Evolutionary conservation across 1,139 yeast species (phyloP).

Genomic region (Blastobotrys elegans): DNA sequence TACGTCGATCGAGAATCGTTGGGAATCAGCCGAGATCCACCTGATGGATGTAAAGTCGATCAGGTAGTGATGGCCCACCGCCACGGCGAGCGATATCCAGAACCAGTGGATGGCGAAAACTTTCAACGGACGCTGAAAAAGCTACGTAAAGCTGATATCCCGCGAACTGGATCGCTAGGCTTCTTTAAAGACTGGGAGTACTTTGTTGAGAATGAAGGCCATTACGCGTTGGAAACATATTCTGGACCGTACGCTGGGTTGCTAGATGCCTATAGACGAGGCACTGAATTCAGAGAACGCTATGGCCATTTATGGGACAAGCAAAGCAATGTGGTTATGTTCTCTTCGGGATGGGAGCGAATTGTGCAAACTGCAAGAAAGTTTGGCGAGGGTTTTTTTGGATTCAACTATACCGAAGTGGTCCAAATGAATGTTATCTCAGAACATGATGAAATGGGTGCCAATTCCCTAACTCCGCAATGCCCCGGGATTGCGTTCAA

Average conservation of each 20-base stretch:
- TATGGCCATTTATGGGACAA: slow-evolving; percentile 38
- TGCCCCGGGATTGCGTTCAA: slow-evolving; percentile 16
- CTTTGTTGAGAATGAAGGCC: slow-evolving; percentile 29
- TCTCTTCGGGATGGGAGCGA: slow-evolving; percentile 39
- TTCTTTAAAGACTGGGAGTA: slow-evolving; percentile 39
- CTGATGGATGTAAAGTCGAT: slow-evolving; percentile 50
- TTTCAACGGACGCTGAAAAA: slow-evolving; percentile 12
- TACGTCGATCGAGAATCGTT: slow-evolving; percentile 1
- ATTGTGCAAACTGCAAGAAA: slow-evolving; percentile 38
- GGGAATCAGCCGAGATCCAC: slow-evolving; percentile 42
- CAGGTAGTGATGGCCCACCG: slow-evolving; percentile 62
- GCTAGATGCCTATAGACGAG: slow-evolving; percentile 28
- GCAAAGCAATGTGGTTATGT: slow-evolving; percentile 34
- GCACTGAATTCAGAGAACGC: slow-evolving; percentile 33
- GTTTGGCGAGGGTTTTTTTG: slow-evolving; percentile 42
- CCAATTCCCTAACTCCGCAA: slow-evolving; percentile 39
- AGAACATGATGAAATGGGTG: slow-evolving; percentile 38
- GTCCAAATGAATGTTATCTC: slow-evolving; percentile 37
- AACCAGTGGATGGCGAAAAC: slow-evolving; percentile 10
- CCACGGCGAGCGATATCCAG: slow-evolving; percentile 74
- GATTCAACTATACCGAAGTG: slow-evolving; percentile 34
- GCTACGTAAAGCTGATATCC: slow-evolving; percentile 10
- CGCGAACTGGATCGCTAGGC: slow-evolving; percentile 32
- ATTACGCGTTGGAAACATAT: slow-evolving; percentile 28
- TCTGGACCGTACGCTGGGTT: slow-evolving; percentile 35